These are phyloP conservation scores for Candida pseudoviswanathii DNA, from an alignment of 1,139 yeast genomes.

Conservation along the genomic window DNA sequence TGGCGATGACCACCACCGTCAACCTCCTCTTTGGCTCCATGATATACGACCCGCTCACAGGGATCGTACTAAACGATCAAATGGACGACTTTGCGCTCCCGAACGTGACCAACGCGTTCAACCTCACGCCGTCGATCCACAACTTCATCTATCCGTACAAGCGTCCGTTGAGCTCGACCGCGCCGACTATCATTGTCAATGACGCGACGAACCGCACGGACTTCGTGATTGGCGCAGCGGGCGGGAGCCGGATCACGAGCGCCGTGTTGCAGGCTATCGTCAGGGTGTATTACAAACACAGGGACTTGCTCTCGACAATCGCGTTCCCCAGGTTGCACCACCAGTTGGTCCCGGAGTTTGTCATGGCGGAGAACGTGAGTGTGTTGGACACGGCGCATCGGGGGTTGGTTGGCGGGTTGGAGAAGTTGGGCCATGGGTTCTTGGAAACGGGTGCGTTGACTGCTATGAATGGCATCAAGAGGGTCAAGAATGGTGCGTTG, in stretches of 20 bases:
- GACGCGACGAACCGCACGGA: constrained; percentile 53
- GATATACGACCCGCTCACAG: constrained; percentile 80
- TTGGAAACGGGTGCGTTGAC: constrained; percentile 40
- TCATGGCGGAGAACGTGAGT: constrained; percentile 57
- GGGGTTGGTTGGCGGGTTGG: constrained; percentile 18
- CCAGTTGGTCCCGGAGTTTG: constrained; percentile 76
- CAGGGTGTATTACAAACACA: constrained; percentile 57
- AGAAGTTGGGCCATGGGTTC: constrained; percentile 30
- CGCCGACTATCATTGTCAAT: constrained; percentile 71
- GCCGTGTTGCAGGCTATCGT: constrained; percentile 80
- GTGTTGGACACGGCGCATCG: constrained; percentile 31
- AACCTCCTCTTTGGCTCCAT: constrained; percentile 81
- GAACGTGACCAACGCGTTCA: constrained; percentile 69
- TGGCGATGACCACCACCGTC: constrained; percentile 88
- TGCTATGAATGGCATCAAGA: constrained; percentile 45
- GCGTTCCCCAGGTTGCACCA: constrained; percentile 86
- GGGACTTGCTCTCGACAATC: constrained; percentile 66
- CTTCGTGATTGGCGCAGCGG: constrained; percentile 86
- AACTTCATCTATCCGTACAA: constrained; percentile 75
- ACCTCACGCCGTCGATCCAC: constrained; percentile 75
- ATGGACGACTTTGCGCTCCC: constrained; percentile 97
- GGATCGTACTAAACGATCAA: constrained; percentile 81
- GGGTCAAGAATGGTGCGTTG: constrained; percentile 18
- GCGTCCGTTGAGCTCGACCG: constrained; percentile 82
- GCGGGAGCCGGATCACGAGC: constrained; percentile 89